Base-by-base conservation (phyloP, 768 basidiomycete species). In the Suillus bovinus region DNA sequence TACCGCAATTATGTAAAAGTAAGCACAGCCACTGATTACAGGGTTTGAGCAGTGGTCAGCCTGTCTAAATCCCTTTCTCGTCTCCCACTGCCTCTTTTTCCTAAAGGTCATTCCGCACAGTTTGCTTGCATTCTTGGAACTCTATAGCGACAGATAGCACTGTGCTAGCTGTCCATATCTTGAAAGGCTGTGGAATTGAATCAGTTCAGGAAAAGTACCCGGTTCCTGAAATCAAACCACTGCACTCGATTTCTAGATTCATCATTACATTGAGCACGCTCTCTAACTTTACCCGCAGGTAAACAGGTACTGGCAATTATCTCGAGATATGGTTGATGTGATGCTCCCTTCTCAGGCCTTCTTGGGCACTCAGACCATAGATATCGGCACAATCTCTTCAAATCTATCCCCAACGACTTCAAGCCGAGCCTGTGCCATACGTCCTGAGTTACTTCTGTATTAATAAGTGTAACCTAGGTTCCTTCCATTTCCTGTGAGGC, bases 21-120 rank as follows among this genome's bases (percentile, higher is more conserved):
- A 24, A 10, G 59, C 63, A 66, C 66, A 68, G 74, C 72, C 72
- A 72, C 69, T 36, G 58, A 69, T 72, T 66, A 41, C 38, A 63
- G 31, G 34, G 49, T 42, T n/a, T n/a, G n/a, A n/a, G n/a, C n/a
- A 42, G 61, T 61, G 22, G 55, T 59, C 29, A 20, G 20, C 24
- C 59, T 50, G 27, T 66, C 62, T 64, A 60, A 65, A 68, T 62
- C 57, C n/a, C 54, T 64, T 22, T 68, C 66, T 58, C 66, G 59
- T 52, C 67, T 62, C 59, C 61, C 63, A 65, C 67, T 57, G 56
- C 55, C 62, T 50, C 22, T 27, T 56, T 54, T 56, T 56, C 36
- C 16, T 27, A 39, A 31, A 31, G 31, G 11, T 29, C 55, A 39
- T 13, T 56, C 7, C 39, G n/a, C n/a, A n/a, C 34, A 56, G 38